Evolutionary conservation across 306 rosid genomes (phyloP).

Genomic region (Styphnolobium japonicum): DNA sequence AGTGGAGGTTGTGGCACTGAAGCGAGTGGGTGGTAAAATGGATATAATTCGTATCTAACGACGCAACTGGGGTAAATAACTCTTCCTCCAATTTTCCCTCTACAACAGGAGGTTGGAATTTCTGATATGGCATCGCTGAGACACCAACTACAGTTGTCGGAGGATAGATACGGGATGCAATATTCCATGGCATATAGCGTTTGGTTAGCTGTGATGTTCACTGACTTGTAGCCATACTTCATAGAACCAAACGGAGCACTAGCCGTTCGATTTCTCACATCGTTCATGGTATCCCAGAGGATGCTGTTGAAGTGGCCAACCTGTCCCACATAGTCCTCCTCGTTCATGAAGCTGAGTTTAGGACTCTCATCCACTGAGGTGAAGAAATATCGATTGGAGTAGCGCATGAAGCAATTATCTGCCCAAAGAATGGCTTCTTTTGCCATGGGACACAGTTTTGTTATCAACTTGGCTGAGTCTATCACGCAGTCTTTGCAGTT

Average conservation of each 20-base stretch:
- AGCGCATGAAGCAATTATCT: not conserved
- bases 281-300: not conserved
- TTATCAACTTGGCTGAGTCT: not conserved
- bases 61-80: constrained; percentile 24
- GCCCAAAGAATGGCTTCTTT: constrained; percentile 13
- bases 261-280: not conserved
- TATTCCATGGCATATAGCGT: not conserved
- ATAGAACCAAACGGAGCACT: not conserved
- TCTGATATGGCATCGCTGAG: constrained; percentile 13
- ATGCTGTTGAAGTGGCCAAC: constrained; percentile 1
- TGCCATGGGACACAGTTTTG: not conserved
- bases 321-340: not conserved
- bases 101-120: constrained; percentile 8
- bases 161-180: not conserved
- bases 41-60: constrained; percentile 8
- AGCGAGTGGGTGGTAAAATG: not conserved
- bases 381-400: constrained; percentile 5
- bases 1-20: not conserved
- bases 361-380: not conserved
- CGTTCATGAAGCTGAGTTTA: not conserved
- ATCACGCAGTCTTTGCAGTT: not conserved
- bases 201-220: constrained; percentile 7
- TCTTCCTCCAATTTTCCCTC: constrained; percentile 18
- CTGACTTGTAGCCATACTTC: not conserved
- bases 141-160: constrained; percentile 18